Conservation (phyloP, 2,329 filamentous ascomycete genomes). For the Botryotinia globosa region DNA sequence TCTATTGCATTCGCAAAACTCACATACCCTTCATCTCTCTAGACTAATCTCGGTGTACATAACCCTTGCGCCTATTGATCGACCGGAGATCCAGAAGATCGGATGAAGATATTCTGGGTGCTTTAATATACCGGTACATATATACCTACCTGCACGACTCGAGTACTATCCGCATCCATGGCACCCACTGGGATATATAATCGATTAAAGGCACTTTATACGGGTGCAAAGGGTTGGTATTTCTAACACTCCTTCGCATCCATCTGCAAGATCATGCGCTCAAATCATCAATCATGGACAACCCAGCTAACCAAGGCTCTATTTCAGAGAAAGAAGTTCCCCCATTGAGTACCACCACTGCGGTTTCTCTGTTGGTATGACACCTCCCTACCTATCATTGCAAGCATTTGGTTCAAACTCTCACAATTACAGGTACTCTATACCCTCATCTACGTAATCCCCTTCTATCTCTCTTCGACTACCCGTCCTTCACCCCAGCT, state of each 20-base stretch:
- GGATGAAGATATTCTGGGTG: background rate
- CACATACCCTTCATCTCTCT: background rate
- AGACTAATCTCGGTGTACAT: background rate
- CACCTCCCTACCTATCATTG: background rate
- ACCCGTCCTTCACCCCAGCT: slow-evolving; percentile 77
- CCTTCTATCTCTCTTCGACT: slow-evolving; percentile 78
- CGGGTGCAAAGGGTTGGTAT: slow-evolving; percentile 31
- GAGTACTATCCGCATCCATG: slow-evolving; percentile 26
- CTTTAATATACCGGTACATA: background rate
- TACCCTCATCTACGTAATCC: slow-evolving; percentile 84
- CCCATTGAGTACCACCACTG: slow-evolving; percentile 30
- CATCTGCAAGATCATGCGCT: background rate
- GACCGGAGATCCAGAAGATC: background rate
- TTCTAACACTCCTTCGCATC: background rate
- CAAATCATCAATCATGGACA: background rate
- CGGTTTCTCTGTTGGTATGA: slow-evolving; percentile 33
- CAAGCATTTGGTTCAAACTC: slow-evolving; percentile 7
- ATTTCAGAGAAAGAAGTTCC: slow-evolving; percentile 33
- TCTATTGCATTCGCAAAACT: background rate
- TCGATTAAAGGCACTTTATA: slow-evolving; percentile 32
- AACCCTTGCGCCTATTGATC: background rate
- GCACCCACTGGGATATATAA: slow-evolving; percentile 32
- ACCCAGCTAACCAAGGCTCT: slow-evolving; percentile 2
- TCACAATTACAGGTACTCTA: slow-evolving; percentile 60
- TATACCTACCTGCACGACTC: background rate